Conservation (phyloP, 2,329 filamentous ascomycete genomes). For the Aspergillus sp. region DNA sequence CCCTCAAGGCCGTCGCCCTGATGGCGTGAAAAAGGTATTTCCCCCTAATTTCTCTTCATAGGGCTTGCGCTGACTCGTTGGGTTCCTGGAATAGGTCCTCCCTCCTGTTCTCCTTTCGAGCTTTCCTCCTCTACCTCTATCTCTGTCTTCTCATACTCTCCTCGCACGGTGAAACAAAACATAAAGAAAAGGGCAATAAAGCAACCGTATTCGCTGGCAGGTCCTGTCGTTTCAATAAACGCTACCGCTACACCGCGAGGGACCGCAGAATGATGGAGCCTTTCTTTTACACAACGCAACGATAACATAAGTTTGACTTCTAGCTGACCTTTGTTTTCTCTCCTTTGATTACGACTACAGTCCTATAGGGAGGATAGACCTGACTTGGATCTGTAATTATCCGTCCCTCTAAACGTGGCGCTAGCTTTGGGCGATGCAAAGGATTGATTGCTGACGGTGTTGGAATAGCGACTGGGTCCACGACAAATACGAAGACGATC, state of each 20-base stretch:
- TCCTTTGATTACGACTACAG: slow-evolving; percentile 33
- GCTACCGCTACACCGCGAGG: slow-evolving; percentile 14
- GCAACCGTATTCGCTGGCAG: slow-evolving; percentile 15
- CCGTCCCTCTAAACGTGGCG: background rate
- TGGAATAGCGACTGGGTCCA: slow-evolving; percentile 79
- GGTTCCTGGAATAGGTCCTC: slow-evolving; percentile 31
- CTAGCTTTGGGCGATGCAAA: slow-evolving; percentile 2
- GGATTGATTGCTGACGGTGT: slow-evolving; percentile 1
- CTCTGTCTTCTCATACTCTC: background rate
- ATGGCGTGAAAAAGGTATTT: slow-evolving; percentile 82
- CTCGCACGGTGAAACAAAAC: slow-evolving; percentile 30
- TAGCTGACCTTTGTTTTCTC: slow-evolving; percentile 37
- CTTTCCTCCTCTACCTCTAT: slow-evolving; percentile 18
- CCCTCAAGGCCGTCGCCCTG: slow-evolving; percentile 55
- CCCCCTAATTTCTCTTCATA: slow-evolving; percentile 12
- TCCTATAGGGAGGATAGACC: slow-evolving; percentile 39
- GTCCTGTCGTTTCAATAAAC: slow-evolving; percentile 13
- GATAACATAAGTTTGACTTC: slow-evolving; percentile 32
- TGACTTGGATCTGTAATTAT: slow-evolving; percentile 40
- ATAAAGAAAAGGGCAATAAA: slow-evolving; percentile 5
- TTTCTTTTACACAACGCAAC: slow-evolving; percentile 10
- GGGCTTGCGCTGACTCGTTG: slow-evolving; percentile 7
- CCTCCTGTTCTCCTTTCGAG: slow-evolving; percentile 35
- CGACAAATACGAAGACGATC: slow-evolving; percentile 74
- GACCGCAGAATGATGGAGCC: slow-evolving; percentile 26